A percentile compares a stretch with the other conserved stretches of the same genome.
These are phyloP conservation scores for Coemansia sp. DNA, from an alignment of 192 early-diverging fungal genomes.

Conservation along the genomic window DNA sequence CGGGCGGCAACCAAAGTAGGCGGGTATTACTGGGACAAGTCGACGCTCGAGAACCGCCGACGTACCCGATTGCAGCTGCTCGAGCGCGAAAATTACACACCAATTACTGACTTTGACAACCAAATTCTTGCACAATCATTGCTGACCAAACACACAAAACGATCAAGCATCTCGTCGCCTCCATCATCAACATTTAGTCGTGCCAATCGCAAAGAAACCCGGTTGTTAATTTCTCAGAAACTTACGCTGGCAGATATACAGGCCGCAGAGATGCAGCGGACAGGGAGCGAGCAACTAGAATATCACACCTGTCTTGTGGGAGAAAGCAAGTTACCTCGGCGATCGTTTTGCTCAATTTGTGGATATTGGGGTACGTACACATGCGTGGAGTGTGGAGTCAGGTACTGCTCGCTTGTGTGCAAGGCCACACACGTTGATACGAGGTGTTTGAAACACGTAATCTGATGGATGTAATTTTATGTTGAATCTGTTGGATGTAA, in stretches of 20 bases:
- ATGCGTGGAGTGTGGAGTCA: conserved; percentile 66
- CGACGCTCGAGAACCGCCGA: conserved; percentile 39
- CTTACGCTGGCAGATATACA: conserved; percentile 32
- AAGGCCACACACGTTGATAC: conserved; percentile 63
- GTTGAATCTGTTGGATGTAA: background rate
- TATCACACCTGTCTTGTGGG: conserved; percentile 12
- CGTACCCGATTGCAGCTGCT: conserved; percentile 37
- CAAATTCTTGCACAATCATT: conserved; percentile 4
- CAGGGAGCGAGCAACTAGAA: background rate
- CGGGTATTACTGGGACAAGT: conserved; percentile 34
- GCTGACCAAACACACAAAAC: background rate
- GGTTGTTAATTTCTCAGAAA: conserved; percentile 17
- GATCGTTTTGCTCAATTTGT: conserved; percentile 68
- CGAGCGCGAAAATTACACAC: conserved; percentile 44
- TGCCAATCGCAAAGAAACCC: conserved; percentile 34
- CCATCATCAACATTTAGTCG: background rate
- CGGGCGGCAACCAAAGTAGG: background rate
- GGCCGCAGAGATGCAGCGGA: conserved; percentile 9
- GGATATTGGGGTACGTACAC: conserved; percentile 63
- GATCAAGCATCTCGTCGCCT: background rate
- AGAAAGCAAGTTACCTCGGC: conserved; percentile 22
- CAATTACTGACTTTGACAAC: conserved; percentile 41
- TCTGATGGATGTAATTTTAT: conserved; percentile 1
- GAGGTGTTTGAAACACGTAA: conserved; percentile 54
- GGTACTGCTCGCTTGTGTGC: conserved; percentile 64